A percentile compares a stretch with the other conserved stretches of the same genome.
These are phyloP conservation scores for Lentinula detonsa DNA, from an alignment of 768 basidiomycete species.

Conservation along the genomic window DNA sequence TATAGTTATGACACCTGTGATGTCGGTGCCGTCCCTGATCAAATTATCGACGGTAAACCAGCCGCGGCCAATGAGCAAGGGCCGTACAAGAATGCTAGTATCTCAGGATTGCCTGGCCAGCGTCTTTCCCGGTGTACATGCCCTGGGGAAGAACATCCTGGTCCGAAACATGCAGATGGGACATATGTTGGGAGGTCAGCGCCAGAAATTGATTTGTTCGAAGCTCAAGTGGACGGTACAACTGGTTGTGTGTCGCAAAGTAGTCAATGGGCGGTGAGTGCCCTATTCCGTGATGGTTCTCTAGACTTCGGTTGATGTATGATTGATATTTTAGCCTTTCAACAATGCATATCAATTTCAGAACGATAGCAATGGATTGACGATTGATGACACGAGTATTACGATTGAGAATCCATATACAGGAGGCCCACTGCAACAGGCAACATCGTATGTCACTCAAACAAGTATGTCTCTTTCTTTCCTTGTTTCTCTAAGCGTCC, in stretches of 20 bases:
- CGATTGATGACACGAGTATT: slow-evolving; percentile 41
- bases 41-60: slow-evolving; percentile 42
- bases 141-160: slow-evolving; percentile 49
- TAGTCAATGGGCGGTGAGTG: slow-evolving; percentile 51
- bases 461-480: slow-evolving; percentile 28
- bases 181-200: slow-evolving; percentile 43
- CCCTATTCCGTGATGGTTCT: neutral
- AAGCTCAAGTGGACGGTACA: slow-evolving; percentile 34
- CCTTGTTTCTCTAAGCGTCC: neutral
- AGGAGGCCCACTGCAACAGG: slow-evolving; percentile 71
- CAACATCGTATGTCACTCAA: slow-evolving; percentile 66
- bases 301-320: neutral
- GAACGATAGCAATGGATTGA: neutral
- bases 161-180: slow-evolving; percentile 40
- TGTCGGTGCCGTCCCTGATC: slow-evolving; percentile 50
- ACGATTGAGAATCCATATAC: slow-evolving; percentile 56
- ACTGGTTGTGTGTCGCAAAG: slow-evolving; percentile 47
- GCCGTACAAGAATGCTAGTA: slow-evolving; percentile 18
- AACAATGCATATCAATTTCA: neutral
- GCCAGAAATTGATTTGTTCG: slow-evolving; percentile 55
- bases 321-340: neutral
- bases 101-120: slow-evolving; percentile 45
- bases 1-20: slow-evolving; percentile 64
- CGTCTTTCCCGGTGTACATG: slow-evolving; percentile 54
- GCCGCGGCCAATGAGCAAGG: slow-evolving; percentile 34